Conservation (phyloP, 768 basidiomycete species). For the Suillus lakei region DNA sequence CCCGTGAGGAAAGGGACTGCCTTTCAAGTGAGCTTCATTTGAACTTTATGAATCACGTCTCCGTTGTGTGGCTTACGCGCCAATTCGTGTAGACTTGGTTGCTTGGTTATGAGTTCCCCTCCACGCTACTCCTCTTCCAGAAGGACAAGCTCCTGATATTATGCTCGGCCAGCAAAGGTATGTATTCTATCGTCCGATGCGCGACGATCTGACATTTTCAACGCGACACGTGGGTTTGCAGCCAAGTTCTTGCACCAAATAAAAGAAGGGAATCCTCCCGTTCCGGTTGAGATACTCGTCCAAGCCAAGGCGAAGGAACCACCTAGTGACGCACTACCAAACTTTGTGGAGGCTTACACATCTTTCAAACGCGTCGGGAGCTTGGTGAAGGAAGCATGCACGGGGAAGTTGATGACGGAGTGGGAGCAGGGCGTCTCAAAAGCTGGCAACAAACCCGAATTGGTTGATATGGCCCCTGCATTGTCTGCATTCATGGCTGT, state of each 20-base stretch:
- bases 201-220: conserved; percentile 11
- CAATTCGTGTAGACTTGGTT: conserved; percentile 79
- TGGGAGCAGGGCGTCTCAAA: conserved; percentile 74
- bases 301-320: conserved; percentile 83
- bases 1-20: conserved; percentile 91
- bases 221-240: conserved; percentile 37
- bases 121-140: conserved; percentile 85
- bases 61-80: conserved; percentile 11
- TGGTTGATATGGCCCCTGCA: conserved; percentile 77
- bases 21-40: conserved; percentile 70
- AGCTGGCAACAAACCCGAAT: conserved; percentile 65
- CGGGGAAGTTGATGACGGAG: conserved; percentile 86
- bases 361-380: conserved; percentile 70
- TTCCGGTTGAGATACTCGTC: conserved; percentile 77
- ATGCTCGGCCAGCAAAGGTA: conserved; percentile 90
- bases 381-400: conserved; percentile 80
- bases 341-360: conserved; percentile 67
- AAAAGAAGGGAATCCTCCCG: conserved; percentile 52
- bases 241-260: conserved; percentile 89
- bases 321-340: conserved; percentile 72
- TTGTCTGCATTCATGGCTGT: conserved; percentile 81
- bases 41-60: not conserved
- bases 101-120: conserved; percentile 96
- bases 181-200: conserved; percentile 13
- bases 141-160: conserved; percentile 78